Evolutionary conservation across 306 rosid species (phyloP).

Genomic region (Trichosanthes truncata): DNA sequence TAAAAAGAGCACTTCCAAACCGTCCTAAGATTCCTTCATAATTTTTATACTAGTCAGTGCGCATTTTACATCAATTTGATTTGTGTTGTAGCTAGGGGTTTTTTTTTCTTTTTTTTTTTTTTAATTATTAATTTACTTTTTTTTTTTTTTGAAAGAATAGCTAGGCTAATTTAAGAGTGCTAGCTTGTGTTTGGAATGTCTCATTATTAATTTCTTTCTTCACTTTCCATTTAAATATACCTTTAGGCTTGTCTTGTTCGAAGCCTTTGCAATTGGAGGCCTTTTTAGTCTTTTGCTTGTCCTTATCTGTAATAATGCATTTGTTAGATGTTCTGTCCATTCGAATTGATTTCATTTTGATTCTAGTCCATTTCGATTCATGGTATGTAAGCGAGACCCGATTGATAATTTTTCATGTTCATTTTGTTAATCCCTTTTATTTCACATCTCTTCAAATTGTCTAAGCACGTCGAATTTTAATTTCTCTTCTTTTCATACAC

Average conservation of each 20-base stretch:
- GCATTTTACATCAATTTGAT: background rate
- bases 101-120: too few species aligned
- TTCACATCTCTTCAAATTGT: too few species aligned
- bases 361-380: too few species aligned
- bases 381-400: too few species aligned
- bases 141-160: too few species aligned
- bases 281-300: background rate
- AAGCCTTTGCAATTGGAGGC: background rate
- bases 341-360: too few species aligned
- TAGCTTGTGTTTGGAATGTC: background rate
- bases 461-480: background rate
- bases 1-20: background rate
- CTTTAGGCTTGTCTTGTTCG: background rate
- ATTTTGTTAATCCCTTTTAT: background rate
- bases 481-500: too few species aligned
- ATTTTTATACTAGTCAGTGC: background rate
- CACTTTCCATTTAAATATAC: background rate
- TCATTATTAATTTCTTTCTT: background rate
- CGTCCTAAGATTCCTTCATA: background rate
- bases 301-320: background rate
- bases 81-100: background rate
- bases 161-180: background rate
- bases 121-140: too few species aligned
- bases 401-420: background rate
- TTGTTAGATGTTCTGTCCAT: background rate